Percentiles rank a stretch among this genome's conserved stretches.
phyloP scores from a whole-genome alignment of 2,329 filamentous ascomycete genomes.

The Phyllosticta paracitricarpa region DNA sequence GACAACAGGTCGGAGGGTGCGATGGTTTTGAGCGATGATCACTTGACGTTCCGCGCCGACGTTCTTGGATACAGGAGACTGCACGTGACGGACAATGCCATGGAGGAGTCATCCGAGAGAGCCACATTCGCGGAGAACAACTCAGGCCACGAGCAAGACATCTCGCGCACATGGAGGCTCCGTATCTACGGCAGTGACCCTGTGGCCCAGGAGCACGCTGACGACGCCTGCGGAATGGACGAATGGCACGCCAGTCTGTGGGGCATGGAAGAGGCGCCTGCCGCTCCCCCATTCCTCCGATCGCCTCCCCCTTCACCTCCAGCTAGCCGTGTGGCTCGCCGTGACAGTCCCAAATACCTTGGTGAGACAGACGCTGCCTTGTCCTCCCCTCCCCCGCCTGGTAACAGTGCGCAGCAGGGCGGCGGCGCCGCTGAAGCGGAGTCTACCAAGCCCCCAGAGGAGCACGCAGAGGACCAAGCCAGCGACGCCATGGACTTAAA shows the following conservation, averaged over 20 bases:
- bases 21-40: neutral
- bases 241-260: neutral
- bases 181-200: neutral
- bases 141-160: neutral
- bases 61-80: conserved; percentile 16
- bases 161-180: neutral
- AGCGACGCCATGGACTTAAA: too few species aligned
- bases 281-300: neutral
- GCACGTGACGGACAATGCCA: too few species aligned
- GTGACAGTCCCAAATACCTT: neutral
- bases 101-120: too few species aligned
- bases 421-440: neutral
- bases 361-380: neutral
- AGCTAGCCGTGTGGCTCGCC: neutral
- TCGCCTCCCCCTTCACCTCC: neutral
- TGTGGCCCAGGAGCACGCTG: neutral
- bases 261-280: neutral
- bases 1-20: too few species aligned
- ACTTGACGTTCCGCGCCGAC: neutral
- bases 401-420: neutral
- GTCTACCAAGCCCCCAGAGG: neutral
- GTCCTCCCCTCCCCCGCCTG: neutral
- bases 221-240: neutral
- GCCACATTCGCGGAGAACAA: too few species aligned
- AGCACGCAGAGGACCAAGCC: too few species aligned